Base-by-base conservation (phyloP, 345 rosid species). In the Stellera chamaejasme region DNA sequence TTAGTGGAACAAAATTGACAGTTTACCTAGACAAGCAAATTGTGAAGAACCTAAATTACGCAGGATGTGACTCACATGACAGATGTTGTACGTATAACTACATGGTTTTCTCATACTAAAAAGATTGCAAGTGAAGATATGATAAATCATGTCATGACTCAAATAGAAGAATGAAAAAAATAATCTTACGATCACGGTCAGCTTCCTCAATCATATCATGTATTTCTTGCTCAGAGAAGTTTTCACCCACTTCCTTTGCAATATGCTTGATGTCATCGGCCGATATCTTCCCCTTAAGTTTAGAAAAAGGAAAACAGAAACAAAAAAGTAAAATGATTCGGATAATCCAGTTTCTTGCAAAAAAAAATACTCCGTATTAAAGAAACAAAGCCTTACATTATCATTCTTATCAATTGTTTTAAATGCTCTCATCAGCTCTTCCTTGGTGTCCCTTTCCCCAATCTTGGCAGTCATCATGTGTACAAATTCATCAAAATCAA, bases 381-480 rank as follows among this genome's bases (percentile, higher is more conserved):
- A 65, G 55, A 48, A 62, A 54, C 43, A 56, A 50, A 66, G 53
- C 11, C 58, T 65, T 54, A 89, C 97, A 69, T 85, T 87, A 15
- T 79, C 79, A 78, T 94, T 96, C 25, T 79, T 83, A 82, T 94
- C 99, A 68, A 90, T 82, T 68, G 90, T 73, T 23, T 50, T 68
- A 64, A 90, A 90, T 7, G 97, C 96, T 67, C 87, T 90, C 54
- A 55, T 69, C 19, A 94, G 88, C 77, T 94, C 96, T 72, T 87
- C 97, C 64, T 83, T 94, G 2, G 87, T 75, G 73, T 94, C 90
- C 72, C 96, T 82, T 70, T 94, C 99, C 45, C 97, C 97, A 56
- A 89, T 87, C 75, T 94, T 94, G 49, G 94, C 84, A 41, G 96
- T 94, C 99, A 94, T 94, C 99, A 90, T 94, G 56, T 82, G 70